These are phyloP conservation scores for Gossypioides kirkii DNA, from an alignment of 345 rosid species.

Conservation along the genomic window DNA sequence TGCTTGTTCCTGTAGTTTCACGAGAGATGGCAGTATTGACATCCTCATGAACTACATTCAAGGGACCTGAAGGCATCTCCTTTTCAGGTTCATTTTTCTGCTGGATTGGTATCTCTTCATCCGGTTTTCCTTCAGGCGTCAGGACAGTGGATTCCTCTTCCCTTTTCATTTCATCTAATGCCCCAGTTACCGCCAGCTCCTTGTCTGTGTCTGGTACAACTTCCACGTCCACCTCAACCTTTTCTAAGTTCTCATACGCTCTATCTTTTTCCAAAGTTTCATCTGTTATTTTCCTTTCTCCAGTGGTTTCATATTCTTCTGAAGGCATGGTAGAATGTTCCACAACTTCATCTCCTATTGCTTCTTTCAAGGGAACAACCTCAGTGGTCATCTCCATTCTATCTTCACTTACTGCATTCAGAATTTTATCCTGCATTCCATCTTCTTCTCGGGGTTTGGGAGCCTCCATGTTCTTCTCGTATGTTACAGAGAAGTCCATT, in stretches of 20 bases:
- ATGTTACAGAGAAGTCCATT: slow-evolving; percentile 14
- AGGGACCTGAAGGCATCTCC: not conserved
- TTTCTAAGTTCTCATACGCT: slow-evolving; percentile 5
- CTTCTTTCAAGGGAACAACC: not conserved
- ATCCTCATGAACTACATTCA: not conserved
- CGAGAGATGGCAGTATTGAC: not conserved
- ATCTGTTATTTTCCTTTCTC: slow-evolving; percentile 17
- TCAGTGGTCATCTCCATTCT: not conserved
- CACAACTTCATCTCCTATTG: slow-evolving; percentile 7
- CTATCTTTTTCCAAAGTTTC: slow-evolving; percentile 4
- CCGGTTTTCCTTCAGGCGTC: not conserved
- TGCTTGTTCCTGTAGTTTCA: slow-evolving; percentile 5
- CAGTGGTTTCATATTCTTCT: slow-evolving; percentile 13
- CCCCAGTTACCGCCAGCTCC: not conserved
- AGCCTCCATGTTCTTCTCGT: slow-evolving; percentile 2
- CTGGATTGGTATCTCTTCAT: not conserved
- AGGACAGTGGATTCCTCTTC: not conserved
- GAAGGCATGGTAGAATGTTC: slow-evolving; percentile 14
- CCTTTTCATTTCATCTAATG: not conserved
- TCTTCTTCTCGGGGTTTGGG: not conserved
- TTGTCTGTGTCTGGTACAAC: not conserved
- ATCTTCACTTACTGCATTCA: slow-evolving; percentile 11
- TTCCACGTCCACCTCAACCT: not conserved
- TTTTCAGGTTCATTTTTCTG: not conserved
- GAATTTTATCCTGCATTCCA: slow-evolving; percentile 7